Evolutionary conservation across 2,329 filamentous ascomycete species (phyloP), one percentile per base, ranked within the genome.

Genomic region (Phyllosticta capitalensis): DNA sequence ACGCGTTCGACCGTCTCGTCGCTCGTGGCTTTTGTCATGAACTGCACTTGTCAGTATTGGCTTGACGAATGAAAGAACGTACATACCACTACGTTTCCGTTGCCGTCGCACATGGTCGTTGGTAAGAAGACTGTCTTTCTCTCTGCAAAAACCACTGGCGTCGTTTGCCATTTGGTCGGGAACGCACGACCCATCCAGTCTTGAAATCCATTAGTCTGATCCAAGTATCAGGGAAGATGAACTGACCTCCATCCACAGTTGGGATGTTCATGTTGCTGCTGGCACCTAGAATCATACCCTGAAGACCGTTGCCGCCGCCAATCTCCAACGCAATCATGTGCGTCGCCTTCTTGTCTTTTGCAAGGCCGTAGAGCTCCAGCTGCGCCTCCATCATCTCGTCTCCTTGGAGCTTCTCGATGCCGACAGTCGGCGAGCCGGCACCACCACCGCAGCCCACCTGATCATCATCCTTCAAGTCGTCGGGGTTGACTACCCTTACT

Each of bases 111-210:
- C 2, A 74, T 66, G 5, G 66, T 66, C 10, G 73, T 69, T 0
- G 76, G 73, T 1, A 69, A 68, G 55, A 76, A 72, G n/a, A 73
- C 61, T 12, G 72, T 71, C n/a, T 70, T 65, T 24, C 71, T 67
- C 59, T 76, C 69, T 19, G 70, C 71, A 56, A 75, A 76, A 1
- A 77, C 72, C 6, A 75, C 74, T 0, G 74, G 74, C 2, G 74
- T 77, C 4, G 71, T 75, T 59, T 76, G 74, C 70, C 74, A 75
- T 52, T 72, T 74, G 0, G 73, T 76, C n/a, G 76, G 76, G 63
- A 76, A 78, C 6, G 75, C 76, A 19, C 76, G 66, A 9, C 76
- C 77, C 77, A 79, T 79, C 68, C 76, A 72, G 63, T 79, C 77
- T 45, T 45, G 12, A 14, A n/a, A 7, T 22, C n/a, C n/a, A 17